Evolutionary conservation across 768 basidiomycete genomes (phyloP).

Genomic region (Melanogaster broomeanus): DNA sequence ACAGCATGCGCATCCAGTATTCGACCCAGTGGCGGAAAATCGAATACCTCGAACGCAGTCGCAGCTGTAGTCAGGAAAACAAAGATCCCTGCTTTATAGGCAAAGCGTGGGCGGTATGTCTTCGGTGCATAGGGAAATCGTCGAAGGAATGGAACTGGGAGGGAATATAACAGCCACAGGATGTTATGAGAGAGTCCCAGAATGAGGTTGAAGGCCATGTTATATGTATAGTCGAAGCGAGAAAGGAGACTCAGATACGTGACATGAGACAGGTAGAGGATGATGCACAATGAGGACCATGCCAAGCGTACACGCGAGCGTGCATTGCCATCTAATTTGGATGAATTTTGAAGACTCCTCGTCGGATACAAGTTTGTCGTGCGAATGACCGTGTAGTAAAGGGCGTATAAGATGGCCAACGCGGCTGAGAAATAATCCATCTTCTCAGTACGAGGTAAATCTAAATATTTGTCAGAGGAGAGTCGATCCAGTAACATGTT

Average conservation of each 20-base stretch:
- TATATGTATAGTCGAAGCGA: constrained; percentile 92
- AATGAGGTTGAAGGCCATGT: constrained; percentile 80
- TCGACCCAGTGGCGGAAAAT: constrained; percentile 81
- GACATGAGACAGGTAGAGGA: constrained; percentile 69
- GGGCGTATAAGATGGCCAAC: constrained; percentile 74
- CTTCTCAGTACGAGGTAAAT: constrained; percentile 81
- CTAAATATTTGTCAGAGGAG: constrained; percentile 40
- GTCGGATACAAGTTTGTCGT: constrained; percentile 72
- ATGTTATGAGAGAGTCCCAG: constrained; percentile 79
- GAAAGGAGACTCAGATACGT: constrained; percentile 75
- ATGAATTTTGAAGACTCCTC: constrained; percentile 21
- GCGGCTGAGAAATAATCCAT: constrained; percentile 96
- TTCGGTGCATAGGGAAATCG: constrained; percentile 57
- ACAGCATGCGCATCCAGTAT: constrained; percentile 88
- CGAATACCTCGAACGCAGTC: constrained; percentile 82
- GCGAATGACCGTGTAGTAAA: constrained; percentile 79
- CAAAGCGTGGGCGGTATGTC: constrained; percentile 59
- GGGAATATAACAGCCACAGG: constrained; percentile 77
- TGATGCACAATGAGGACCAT: constrained; percentile 55
- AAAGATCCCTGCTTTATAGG: constrained; percentile 55
- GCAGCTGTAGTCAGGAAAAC: constrained; percentile 73
- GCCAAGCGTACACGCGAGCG: constrained; percentile 17
- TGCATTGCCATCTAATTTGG: constrained; percentile 25
- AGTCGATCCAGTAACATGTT: not conserved
- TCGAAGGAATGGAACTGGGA: constrained; percentile 47